Conservation (phyloP, 139 green algal genomes). For the Chlorella sp. region DNA sequence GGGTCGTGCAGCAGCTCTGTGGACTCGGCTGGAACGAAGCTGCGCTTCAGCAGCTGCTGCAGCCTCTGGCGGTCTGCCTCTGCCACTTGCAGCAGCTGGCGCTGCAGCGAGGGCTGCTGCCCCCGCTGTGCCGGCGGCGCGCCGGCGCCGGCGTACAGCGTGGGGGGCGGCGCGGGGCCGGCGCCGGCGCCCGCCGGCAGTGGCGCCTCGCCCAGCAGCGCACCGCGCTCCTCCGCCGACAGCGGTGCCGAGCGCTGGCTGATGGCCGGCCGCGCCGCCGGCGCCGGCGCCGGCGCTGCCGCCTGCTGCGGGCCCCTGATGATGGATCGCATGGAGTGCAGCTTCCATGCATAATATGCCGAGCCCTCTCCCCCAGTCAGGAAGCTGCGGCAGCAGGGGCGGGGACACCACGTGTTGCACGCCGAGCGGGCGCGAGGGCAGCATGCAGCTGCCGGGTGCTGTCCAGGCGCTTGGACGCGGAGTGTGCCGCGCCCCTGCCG, state of each 20-base stretch:
- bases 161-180: background rate
- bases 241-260: constrained; percentile 40
- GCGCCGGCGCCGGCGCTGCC: background rate
- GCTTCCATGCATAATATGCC: constrained; percentile 78
- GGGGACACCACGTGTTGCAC: too few species aligned
- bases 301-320: constrained; percentile 10
- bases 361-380: constrained; percentile 67
- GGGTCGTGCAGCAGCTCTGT: constrained; percentile 55
- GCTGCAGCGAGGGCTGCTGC: constrained; percentile 28
- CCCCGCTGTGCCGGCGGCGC: background rate
- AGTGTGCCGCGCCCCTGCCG: too few species aligned
- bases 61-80: constrained; percentile 59
- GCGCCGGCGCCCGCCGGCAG: constrained; percentile 35
- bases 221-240: constrained; percentile 63
- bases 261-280: constrained; percentile 16
- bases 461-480: too few species aligned
- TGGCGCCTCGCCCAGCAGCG: constrained; percentile 64
- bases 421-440: too few species aligned
- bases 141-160: background rate
- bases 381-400: too few species aligned
- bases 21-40: constrained; percentile 57
- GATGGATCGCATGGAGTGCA: background rate
- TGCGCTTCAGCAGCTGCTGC: constrained; percentile 51
- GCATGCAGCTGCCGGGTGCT: too few species aligned
- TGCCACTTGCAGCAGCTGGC: constrained; percentile 34